Percentiles rank a stretch among this genome's conserved stretches.
Conservation (phyloP, 2,329 filamentous ascomycete genomes). For the Stachybotrys elegans region DNA sequence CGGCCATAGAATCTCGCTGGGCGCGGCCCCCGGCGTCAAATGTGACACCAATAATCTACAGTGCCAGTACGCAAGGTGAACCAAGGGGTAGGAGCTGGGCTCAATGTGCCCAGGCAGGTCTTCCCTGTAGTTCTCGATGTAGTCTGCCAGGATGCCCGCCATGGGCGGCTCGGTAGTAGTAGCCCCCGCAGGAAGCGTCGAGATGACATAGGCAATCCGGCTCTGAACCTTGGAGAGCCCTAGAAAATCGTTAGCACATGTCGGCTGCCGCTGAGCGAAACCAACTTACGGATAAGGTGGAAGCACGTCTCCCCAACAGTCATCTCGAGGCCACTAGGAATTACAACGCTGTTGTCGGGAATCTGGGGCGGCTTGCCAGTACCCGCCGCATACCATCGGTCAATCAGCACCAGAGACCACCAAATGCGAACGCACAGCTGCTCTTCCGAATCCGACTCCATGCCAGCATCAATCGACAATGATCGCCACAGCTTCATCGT, state of each 20-base stretch:
- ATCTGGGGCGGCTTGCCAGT: constrained; percentile 59
- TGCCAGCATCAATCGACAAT: constrained; percentile 37
- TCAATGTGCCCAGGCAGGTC: constrained; percentile 55
- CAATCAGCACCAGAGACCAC: constrained; percentile 68
- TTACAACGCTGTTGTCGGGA: constrained; percentile 55
- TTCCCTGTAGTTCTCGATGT: constrained; percentile 59
- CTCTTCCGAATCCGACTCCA: constrained; percentile 55
- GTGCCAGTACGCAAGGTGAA: constrained; percentile 68
- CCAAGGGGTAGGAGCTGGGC: constrained; percentile 44
- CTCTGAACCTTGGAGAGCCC: constrained; percentile 53
- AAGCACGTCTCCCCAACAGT: constrained; percentile 60
- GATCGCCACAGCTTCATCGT: constrained; percentile 53
- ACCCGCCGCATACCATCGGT: constrained; percentile 68
- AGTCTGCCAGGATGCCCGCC: constrained; percentile 29
- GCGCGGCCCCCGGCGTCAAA: constrained; percentile 49
- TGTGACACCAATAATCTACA: constrained; percentile 60
- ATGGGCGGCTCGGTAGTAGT: constrained; percentile 27
- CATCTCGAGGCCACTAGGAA: constrained; percentile 53
- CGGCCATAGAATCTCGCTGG: constrained; percentile 54
- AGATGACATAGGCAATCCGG: constrained; percentile 31
- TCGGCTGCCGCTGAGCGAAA: not conserved
- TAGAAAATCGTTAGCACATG: too few relatives aligned
- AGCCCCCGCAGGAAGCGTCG: constrained; percentile 27
- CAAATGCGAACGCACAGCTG: constrained; percentile 60
- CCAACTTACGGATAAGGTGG: constrained; percentile 57